Conservation (phyloP, 2,329 filamentous ascomycete genomes). For the Mycogone perniciosa region DNA sequence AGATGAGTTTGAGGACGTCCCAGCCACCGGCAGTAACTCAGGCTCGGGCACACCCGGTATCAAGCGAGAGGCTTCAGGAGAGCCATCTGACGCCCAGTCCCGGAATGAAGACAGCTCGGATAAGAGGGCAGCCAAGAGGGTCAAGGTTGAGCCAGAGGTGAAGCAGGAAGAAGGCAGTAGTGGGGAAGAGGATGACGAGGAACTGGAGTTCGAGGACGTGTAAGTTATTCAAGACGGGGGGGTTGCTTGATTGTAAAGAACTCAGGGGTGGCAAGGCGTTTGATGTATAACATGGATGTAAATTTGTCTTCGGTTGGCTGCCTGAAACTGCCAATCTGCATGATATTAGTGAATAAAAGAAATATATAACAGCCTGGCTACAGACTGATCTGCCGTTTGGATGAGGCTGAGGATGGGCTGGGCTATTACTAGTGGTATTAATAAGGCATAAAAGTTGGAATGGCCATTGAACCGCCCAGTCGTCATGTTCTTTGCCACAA, state of each 20-base stretch:
- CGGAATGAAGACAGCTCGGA: conserved; percentile 29
- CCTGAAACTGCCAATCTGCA: too few species aligned
- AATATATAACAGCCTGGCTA: too few species aligned
- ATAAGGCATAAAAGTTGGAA: too few species aligned
- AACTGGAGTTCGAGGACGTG: conserved; percentile 56
- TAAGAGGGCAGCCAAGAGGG: conserved; percentile 49
- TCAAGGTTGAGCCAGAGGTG: conserved; percentile 50
- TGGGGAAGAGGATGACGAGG: conserved; percentile 47
- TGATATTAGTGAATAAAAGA: too few species aligned
- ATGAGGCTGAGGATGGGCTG: too few species aligned
- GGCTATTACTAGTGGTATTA: too few species aligned
- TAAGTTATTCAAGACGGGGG: conserved; percentile 15
- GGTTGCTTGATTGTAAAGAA: neutral
- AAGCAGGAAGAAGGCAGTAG: conserved; percentile 38
- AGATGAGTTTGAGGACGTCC: conserved; percentile 45
- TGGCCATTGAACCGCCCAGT: too few species aligned
- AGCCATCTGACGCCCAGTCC: conserved; percentile 12
- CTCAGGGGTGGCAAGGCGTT: neutral
- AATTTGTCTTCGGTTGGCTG: too few species aligned
- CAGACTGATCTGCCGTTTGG: too few species aligned
- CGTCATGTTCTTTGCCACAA: too few species aligned
- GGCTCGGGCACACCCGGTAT: conserved; percentile 27
- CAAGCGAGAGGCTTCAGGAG: conserved; percentile 30
- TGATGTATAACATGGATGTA: too few species aligned
- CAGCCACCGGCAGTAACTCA: conserved; percentile 30